Percentiles rank a stretch among this genome's conserved stretches.
Conservation (phyloP, 352 stramenopile genomes). For the Blastocystis sp. region DNA sequence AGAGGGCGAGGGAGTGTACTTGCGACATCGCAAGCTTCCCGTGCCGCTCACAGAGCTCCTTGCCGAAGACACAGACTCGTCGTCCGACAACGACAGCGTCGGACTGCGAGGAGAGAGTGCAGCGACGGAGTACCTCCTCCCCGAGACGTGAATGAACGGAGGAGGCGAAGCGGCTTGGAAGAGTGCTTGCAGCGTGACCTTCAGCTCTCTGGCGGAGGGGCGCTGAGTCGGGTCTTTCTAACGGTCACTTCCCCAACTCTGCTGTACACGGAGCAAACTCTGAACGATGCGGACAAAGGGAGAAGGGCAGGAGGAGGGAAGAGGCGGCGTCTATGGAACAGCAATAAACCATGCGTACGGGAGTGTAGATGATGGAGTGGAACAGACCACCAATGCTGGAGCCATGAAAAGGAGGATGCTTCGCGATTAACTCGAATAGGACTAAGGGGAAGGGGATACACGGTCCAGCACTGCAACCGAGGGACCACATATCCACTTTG, state of each 20-base stretch:
- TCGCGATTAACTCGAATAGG: slow-evolving; percentile 24
- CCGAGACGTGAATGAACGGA: neutral
- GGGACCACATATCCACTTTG: slow-evolving; percentile 58
- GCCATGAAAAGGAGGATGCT: slow-evolving; percentile 2
- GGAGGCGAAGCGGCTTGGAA: neutral
- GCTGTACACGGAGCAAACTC: neutral
- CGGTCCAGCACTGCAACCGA: neutral
- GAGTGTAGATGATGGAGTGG: slow-evolving; percentile 1
- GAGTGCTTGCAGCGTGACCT: neutral
- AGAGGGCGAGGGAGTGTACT: slow-evolving; percentile 45
- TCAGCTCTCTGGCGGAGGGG: neutral
- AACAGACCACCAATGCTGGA: neutral
- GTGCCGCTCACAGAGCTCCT: neutral
- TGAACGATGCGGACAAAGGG: neutral
- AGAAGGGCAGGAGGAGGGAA: neutral
- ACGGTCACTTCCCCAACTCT: neutral
- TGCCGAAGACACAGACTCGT: neutral
- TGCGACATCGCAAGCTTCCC: slow-evolving; percentile 16
- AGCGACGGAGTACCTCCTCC: slow-evolving; percentile 1
- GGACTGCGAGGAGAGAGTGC: neutral
- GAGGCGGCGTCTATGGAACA: slow-evolving; percentile 6
- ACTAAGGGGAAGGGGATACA: neutral
- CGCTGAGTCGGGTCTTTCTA: slow-evolving; percentile 23
- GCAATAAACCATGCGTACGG: neutral
- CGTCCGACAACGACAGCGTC: neutral